Evolutionary conservation across 2,329 filamentous ascomycete genomes (phyloP), one percentile per base, ranked within the genome.

Genomic region (Sporothrix inflata): DNA sequence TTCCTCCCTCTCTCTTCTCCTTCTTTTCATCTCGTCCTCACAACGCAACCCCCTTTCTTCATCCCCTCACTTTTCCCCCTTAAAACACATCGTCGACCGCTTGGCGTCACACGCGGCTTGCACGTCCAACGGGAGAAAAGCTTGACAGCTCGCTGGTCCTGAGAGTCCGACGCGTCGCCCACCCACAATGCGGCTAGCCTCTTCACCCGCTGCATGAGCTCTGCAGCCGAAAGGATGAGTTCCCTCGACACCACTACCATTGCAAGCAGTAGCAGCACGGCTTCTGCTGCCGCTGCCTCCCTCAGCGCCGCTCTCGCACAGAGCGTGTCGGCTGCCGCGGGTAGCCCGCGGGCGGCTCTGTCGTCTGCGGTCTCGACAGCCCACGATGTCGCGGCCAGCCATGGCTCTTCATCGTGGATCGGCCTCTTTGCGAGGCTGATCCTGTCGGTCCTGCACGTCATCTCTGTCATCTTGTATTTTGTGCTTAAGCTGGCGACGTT

Each of bases 401-500:
- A 83, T 73, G 78, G 81, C 74, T 81, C 84, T 3, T 83, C 81
- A 19, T 85, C 87, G 57, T 90, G 88, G 88, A 82, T 90, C 61
- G 87, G 88, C 27, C 79, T 88, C 69, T 80, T 90, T 71, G 88
- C 85, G 24, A 84, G 84, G 78, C 77, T 89, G 75, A 82, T 88
- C n/a, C 79, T 90, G 73, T 83, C 83, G 74, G 78, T 87, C 53
- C 80, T 91, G 72, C 88, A 88, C 70, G 78, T 88, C 53, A 79
- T 88, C 55, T 88, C 89, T 21, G 86, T 84, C 24, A 81, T 90
- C 42, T 78, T 91, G 55, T 97, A 96, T 83, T 97, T 92, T 90
- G 82, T 90, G 71, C 89, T 97, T 76, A 93, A 92, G 74, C 92
- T 97, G 78, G 88, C 91, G 21, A 97, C 95, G 34, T 94, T 98